phyloP scores from a whole-genome alignment of 73 alveolate genomes.

The Tetrahymena thermophila region DNA sequence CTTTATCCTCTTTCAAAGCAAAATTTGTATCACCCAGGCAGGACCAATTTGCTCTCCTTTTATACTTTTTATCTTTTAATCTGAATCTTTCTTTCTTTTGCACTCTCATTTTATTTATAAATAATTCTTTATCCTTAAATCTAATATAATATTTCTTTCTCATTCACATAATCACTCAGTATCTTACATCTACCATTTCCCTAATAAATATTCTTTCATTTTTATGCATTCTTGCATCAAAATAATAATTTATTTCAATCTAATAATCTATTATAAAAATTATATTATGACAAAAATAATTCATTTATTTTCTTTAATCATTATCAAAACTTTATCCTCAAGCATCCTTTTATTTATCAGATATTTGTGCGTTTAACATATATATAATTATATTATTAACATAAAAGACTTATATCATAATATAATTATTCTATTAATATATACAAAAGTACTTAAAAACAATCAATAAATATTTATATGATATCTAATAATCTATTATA shows the following conservation, averaged over 20 bases:
- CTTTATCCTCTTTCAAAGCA: slow-evolving; percentile 1
- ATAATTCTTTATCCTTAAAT: not conserved
- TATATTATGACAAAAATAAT: no score
- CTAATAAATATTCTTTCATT: not conserved
- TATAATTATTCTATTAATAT: no score
- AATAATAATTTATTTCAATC: not conserved
- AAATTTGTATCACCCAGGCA: not conserved
- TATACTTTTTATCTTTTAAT: not conserved
- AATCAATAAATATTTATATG: no score
- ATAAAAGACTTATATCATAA: no score
- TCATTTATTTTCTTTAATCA: no score
- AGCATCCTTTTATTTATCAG: no score
- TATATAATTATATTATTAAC: no score
- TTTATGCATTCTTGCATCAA: not conserved
- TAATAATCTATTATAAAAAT: not conserved
- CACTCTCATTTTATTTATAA: not conserved
- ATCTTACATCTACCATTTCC: not conserved
- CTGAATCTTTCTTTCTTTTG: not conserved
- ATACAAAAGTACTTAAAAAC: no score
- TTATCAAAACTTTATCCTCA: no score
- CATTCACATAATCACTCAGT: not conserved
- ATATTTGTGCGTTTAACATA: no score
- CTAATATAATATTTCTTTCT: not conserved
- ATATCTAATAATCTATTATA: no score
- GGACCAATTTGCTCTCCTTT: slow-evolving; percentile 2